Evolutionary conservation across 2,329 filamentous ascomycete genomes (phyloP).

Genomic region (Ceratocystis colombiana): DNA sequence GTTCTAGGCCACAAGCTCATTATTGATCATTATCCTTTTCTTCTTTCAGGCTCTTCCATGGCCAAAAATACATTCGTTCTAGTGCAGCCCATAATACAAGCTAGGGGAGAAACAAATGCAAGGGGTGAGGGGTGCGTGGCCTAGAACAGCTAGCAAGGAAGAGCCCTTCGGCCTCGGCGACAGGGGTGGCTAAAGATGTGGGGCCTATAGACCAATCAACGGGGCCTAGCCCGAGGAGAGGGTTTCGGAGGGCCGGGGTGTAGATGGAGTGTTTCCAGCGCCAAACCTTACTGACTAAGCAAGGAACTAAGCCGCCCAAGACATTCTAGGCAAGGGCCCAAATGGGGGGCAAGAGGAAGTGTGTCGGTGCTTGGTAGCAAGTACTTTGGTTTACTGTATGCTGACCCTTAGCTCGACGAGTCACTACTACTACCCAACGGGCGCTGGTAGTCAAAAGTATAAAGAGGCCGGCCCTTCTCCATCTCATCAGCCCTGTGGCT

Average conservation of each 20-base stretch:
- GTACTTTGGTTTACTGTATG: background rate
- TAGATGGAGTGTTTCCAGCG: background rate
- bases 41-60: background rate
- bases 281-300: conserved; percentile 1
- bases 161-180: background rate
- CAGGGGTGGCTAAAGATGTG: background rate
- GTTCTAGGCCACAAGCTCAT: background rate
- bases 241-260: conserved; percentile 8
- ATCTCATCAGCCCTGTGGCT: background rate
- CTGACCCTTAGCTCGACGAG: background rate
- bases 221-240: background rate
- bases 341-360: background rate
- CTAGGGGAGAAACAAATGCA: conserved; percentile 8
- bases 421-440: background rate
- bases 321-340: background rate
- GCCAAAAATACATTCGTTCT: background rate
- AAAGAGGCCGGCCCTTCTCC: conserved; percentile 8
- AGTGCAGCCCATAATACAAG: background rate
- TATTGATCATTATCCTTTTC: background rate
- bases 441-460: background rate
- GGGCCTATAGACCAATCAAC: background rate
- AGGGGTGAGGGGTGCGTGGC: background rate
- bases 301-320: background rate
- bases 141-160: conserved; percentile 1
- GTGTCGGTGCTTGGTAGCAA: too few relatives aligned